A percentile compares a stretch with the other conserved stretches of the same genome.
phyloP scores from a whole-genome alignment of 108 stramenopile genomes.

The Nitzschia inconspicua region DNA sequence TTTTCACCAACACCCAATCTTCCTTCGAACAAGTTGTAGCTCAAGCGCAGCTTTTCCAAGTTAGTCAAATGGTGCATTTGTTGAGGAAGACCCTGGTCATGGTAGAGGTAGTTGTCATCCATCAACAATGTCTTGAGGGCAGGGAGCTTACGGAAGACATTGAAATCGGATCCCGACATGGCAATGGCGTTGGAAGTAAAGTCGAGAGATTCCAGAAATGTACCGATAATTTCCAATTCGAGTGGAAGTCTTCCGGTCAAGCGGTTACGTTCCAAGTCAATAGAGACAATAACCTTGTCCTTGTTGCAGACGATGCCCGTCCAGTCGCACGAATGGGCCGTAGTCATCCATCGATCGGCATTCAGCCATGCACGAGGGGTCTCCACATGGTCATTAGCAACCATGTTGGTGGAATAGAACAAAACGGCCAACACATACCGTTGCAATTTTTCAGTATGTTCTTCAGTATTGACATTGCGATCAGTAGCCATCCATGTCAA shows the following conservation, averaged over 20 bases:
- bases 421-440: conserved; percentile 48
- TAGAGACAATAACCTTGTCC: conserved; percentile 16
- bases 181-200: conserved; percentile 37
- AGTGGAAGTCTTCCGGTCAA: conserved; percentile 38
- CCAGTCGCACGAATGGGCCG: conserved; percentile 39
- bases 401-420: conserved; percentile 41
- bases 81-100: conserved; percentile 33
- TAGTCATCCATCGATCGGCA: conserved; percentile 34
- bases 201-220: conserved; percentile 23
- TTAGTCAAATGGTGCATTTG: conserved; percentile 13
- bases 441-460: conserved; percentile 24
- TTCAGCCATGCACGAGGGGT: conserved; percentile 31
- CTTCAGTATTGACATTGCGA: conserved; percentile 4
- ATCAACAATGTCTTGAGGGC: conserved; percentile 36
- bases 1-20: conserved; percentile 9
- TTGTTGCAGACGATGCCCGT: conserved; percentile 40
- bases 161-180: conserved; percentile 22
- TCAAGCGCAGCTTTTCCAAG: conserved; percentile 37
- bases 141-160: conserved; percentile 23
- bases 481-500: conserved; percentile 28
- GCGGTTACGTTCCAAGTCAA: conserved; percentile 31
- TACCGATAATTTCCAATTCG: conserved; percentile 30
- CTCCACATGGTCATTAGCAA: conserved; percentile 6
- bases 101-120: conserved; percentile 53
- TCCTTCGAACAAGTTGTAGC: conserved; percentile 47